phyloP scores from a whole-genome alignment of 805 yeast genomes.

The Grigorovia humatica region DNA sequence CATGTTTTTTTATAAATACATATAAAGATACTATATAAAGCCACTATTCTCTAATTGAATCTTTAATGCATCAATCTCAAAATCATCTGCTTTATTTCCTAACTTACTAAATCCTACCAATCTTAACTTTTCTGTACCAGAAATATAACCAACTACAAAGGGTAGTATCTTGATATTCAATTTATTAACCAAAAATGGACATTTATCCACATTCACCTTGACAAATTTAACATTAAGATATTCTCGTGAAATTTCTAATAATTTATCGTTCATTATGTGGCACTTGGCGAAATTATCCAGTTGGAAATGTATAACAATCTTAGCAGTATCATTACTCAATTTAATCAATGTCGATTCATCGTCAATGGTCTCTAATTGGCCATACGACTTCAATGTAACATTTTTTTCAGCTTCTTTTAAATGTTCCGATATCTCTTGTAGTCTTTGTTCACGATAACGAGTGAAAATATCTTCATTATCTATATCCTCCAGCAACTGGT shows the following conservation, averaged over 20 bases:
- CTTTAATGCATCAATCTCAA: constrained; percentile 42
- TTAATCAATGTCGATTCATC: constrained; percentile 52
- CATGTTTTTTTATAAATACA: not conserved
- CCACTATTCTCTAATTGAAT: constrained; percentile 15
- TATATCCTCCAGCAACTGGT: constrained; percentile 37
- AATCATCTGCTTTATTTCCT: constrained; percentile 38
- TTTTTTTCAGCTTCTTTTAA: constrained; percentile 29
- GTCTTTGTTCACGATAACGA: constrained; percentile 51
- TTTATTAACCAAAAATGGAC: constrained; percentile 63
- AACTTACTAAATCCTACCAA: constrained; percentile 63
- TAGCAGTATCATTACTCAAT: constrained; percentile 33
- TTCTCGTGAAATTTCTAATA: constrained; percentile 39
- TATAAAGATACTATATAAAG: constrained; percentile 4
- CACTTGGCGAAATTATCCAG: constrained; percentile 55
- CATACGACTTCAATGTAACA: constrained; percentile 34
- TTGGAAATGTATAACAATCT: constrained; percentile 51
- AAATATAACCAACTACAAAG: constrained; percentile 48
- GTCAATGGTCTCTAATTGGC: constrained; percentile 32
- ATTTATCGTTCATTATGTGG: constrained; percentile 41
- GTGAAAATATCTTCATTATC: constrained; percentile 39
- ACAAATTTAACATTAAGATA: constrained; percentile 47
- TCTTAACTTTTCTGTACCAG: constrained; percentile 49
- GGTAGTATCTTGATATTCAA: constrained; percentile 62
- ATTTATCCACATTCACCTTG: constrained; percentile 48
- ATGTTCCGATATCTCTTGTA: constrained; percentile 43